These are phyloP conservation scores for Colletotrichum ledebouriae DNA, from an alignment of 2,329 filamentous ascomycete species.

Conservation along the genomic window DNA sequence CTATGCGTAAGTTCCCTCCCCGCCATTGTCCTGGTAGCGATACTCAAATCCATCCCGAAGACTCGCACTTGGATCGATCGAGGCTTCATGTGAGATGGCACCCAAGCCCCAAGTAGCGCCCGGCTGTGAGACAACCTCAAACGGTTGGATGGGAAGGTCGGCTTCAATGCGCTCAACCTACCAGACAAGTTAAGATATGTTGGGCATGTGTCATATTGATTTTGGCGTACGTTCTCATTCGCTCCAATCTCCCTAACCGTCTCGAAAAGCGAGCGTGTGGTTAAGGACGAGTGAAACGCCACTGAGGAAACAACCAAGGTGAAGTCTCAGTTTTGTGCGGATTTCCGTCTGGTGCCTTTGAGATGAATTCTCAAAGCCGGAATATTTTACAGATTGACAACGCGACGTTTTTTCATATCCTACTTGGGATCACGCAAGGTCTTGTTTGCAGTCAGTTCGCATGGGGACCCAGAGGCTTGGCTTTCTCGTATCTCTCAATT, in stretches of 20 bases:
- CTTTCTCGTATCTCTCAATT: slow-evolving; percentile 3
- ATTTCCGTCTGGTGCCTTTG: too few relatives aligned
- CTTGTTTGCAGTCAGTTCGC: neutral
- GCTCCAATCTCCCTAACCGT: slow-evolving; percentile 52
- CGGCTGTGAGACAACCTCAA: neutral
- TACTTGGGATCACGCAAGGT: too few relatives aligned
- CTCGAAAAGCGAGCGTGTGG: neutral
- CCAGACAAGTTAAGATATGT: neutral
- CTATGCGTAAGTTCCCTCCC: slow-evolving; percentile 61
- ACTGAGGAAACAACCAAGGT: too few relatives aligned
- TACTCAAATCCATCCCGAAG: slow-evolving; percentile 49
- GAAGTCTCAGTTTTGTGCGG: too few relatives aligned
- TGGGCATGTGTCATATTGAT: too few relatives aligned
- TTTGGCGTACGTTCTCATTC: slow-evolving; percentile 46
- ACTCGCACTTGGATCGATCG: slow-evolving; percentile 44
- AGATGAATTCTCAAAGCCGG: too few relatives aligned
- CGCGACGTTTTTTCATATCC: too few relatives aligned
- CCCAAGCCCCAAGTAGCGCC: slow-evolving; percentile 22
- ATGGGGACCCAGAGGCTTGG: neutral
- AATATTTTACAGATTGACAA: too few relatives aligned
- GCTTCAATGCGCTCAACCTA: slow-evolving; percentile 17
- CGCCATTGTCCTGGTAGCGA: slow-evolving; percentile 56
- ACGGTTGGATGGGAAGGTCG: neutral
- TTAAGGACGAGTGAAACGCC: neutral
- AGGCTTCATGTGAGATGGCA: slow-evolving; percentile 7